Evolutionary conservation across 2,329 filamentous ascomycete species (phyloP).

Genomic region (Sarocladium oryzae): DNA sequence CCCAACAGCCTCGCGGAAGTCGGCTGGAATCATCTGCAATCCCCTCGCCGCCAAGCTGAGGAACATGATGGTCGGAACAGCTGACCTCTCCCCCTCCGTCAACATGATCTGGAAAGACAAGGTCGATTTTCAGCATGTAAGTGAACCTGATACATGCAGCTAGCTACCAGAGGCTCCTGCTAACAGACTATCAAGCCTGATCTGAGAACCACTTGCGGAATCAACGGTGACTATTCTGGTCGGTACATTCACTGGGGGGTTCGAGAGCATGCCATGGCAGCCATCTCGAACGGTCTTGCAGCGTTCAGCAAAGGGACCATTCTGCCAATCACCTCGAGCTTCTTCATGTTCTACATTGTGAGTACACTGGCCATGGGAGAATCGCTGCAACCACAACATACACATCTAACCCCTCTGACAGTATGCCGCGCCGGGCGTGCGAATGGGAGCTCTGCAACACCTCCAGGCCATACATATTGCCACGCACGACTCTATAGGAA

Average conservation of each 20-base stretch:
- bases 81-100: slow-evolving; percentile 45
- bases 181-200: slow-evolving; percentile 22
- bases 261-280: slow-evolving; percentile 55
- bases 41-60: slow-evolving; percentile 40
- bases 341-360: slow-evolving; percentile 56
- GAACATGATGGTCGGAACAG: slow-evolving; percentile 47
- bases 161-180: slow-evolving; percentile 3
- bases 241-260: slow-evolving; percentile 56
- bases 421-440: slow-evolving; percentile 50
- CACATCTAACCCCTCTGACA: slow-evolving; percentile 9
- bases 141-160: not conserved
- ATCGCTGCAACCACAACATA: not conserved
- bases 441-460: slow-evolving; percentile 52
- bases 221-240: slow-evolving; percentile 47
- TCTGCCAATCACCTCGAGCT: slow-evolving; percentile 50
- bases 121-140: slow-evolving; percentile 41
- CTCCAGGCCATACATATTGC: slow-evolving; percentile 53
- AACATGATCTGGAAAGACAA: slow-evolving; percentile 50
- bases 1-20: slow-evolving; percentile 43
- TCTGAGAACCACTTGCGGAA: slow-evolving; percentile 35
- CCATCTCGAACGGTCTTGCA: slow-evolving; percentile 52
- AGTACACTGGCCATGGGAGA: no score
- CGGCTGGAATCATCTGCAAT: slow-evolving; percentile 41
- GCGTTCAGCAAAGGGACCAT: slow-evolving; percentile 49
- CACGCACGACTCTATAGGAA: slow-evolving; percentile 55